Evolutionary conservation across 306 rosid species (phyloP).

Genomic region (Abrus precatorius): DNA sequence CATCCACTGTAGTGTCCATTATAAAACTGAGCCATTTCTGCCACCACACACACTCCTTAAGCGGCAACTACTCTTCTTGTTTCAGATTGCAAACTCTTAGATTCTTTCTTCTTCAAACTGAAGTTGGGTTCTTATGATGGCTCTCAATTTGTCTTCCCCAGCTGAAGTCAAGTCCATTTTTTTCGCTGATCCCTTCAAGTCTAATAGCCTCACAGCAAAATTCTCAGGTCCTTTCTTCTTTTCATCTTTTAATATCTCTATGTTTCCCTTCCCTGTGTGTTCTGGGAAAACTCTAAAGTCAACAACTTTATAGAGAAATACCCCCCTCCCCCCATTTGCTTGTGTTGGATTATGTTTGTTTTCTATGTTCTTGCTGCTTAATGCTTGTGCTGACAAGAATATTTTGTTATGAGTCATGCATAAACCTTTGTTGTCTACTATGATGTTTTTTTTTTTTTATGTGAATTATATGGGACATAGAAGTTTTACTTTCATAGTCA

Average conservation of each 20-base stretch:
- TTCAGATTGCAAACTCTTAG: not conserved
- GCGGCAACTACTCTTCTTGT: constrained; percentile 6
- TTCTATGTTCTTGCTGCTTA: not conserved
- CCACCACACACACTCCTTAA: not conserved
- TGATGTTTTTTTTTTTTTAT: constrained; percentile 32
- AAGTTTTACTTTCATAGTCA: constrained; percentile 7
- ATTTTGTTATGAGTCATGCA: not conserved
- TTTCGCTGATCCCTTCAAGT: constrained; percentile 70
- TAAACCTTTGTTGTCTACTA: not conserved
- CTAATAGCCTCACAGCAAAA: constrained; percentile 62
- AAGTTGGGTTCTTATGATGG: constrained; percentile 57
- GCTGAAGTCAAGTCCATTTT: constrained; percentile 82
- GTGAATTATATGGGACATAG: constrained; percentile 5
- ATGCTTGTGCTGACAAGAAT: not conserved
- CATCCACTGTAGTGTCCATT: constrained; percentile 29
- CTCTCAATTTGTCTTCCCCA: constrained; percentile 75
- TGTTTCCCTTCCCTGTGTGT: constrained; percentile 10
- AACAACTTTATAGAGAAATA: not conserved
- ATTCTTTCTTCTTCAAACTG: constrained; percentile 15
- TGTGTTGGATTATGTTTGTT: not conserved
- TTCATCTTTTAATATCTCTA: not conserved
- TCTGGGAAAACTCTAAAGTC: not conserved
- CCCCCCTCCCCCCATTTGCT: not conserved
- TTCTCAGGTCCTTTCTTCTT: constrained; percentile 66
- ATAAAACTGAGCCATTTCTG: constrained; percentile 9